Evolutionary conservation across 805 yeast genomes (phyloP), one percentile per base, ranked within the genome.

Genomic region (Kockiozyma suomiensis): DNA sequence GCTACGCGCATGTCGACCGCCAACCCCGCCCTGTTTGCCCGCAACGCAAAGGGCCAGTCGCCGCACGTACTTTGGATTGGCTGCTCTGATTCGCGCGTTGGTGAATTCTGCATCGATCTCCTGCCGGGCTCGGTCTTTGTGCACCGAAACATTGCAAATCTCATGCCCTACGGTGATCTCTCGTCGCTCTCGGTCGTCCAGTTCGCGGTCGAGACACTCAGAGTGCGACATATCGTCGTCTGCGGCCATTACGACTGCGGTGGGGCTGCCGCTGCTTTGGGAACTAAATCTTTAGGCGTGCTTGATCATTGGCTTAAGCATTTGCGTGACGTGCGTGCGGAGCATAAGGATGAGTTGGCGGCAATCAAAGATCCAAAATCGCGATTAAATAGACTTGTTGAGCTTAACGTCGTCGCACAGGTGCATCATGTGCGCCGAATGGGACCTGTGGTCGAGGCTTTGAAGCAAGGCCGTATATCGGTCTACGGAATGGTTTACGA

Each of bases 181-280:
- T 82, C 90, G 42, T 80, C 87, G 19, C 84, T 83, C 71, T 86
- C 96, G 0, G 91, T 91, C 1, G 76, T 93, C 32, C 97, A 92
- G 73, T 90, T 89, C 70, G 96, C 97, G 4, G 83, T 93, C 66
- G 91, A 89, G 66, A 90, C 86, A 13, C 79, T 92, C 61, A 87
- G 88, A 70, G 96, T 93, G 41, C 81, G 80, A 66, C 90, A 88
- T 70, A 84, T 92, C 54, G 81, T 92, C 56, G 87, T 92, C 4
- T 89, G 97, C 75, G 98, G 97, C 2, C 98, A 92, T 75, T 87
- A 94, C 33, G 96, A 90, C 73, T 92, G 98, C 79, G 97, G 97
- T 51, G 97, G 97, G 32, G 84, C 90, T 52, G 84, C 88, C 84
- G 90, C 96, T 23, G 84, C 91, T 7, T 75, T 92, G 50, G 79